Evolutionary conservation across 2,329 filamentous ascomycete species (phyloP), one percentile per base, ranked within the genome.

Genomic region (Fusarium ambrosium): DNA sequence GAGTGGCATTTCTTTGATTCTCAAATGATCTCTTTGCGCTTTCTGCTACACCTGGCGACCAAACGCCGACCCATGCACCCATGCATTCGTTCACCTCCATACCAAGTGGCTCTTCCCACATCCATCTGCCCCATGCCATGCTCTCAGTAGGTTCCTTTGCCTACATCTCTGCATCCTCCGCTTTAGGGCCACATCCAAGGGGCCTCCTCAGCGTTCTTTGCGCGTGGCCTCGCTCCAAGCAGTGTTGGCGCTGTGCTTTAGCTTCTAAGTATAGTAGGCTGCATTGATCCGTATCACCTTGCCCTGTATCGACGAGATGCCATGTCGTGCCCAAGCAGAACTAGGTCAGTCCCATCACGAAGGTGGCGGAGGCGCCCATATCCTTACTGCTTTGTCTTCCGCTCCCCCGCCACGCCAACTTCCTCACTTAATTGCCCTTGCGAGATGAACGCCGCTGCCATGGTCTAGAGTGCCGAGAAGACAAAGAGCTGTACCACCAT

Each of bases 381-480:
- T 56, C 67, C 66, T 76, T 71, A 64, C 66, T 69, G 62, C 63
- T 77, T 64, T 62, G 64, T 71, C 66, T 71, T 74, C 69, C 51
- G 62, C 66, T 62, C 64, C 66, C 58, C 56, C 37, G 68, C 65
- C 67, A 71, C 65, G 37, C 62, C 34, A 67, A 53, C 74, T 66
- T 70, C 56, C 64, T 67, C 68, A 71, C 65, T 71, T 61, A 66
- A 71, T 56, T 74, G 56, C 67, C 66, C 69, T 71, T 53, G 68
- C 70, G 74, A 78, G 73, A 79, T 77, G 77, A 79, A 76, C 75
- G 72, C 71, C 74, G 58, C 55, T 66, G 66, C 69, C 70, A 65
- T 76, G 71, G 68, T 78, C 80, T 90, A 94, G 84, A 94, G 88
- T 81, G 92, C 92, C 74, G 92, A 94, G 84, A 94, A 94, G 78